Evolutionary conservation across 257 asterid genomes (phyloP).

Genomic region (Solanum sejunctum): DNA sequence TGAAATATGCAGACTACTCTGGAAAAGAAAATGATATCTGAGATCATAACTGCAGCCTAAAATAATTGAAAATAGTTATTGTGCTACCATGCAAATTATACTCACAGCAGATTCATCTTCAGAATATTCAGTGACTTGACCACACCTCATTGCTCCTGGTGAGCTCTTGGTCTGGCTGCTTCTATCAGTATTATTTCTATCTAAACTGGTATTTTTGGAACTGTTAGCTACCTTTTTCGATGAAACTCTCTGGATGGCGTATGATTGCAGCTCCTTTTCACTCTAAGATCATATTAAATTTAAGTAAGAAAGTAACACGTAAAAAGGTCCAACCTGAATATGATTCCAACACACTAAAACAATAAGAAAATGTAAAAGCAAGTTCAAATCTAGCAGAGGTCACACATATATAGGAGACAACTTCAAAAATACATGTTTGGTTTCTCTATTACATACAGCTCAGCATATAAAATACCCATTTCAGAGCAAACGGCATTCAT

Average conservation of each 20-base stretch:
- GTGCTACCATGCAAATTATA: slow-evolving; percentile 4
- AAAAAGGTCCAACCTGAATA: neutral
- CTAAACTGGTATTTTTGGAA: slow-evolving; percentile 13
- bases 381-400: neutral
- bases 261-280: slow-evolving; percentile 31
- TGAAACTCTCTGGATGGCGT: slow-evolving; percentile 11
- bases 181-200: slow-evolving; percentile 19
- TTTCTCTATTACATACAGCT: neutral
- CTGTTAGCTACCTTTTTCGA: slow-evolving; percentile 16
- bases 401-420: neutral
- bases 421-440: neutral
- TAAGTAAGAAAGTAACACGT: neutral
- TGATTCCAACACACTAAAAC: neutral
- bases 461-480: neutral
- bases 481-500: neutral
- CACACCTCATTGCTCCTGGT: slow-evolving; percentile 5
- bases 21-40: slow-evolving; percentile 1
- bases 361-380: neutral
- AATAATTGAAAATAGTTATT: neutral
- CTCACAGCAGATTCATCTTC: slow-evolving; percentile 87
- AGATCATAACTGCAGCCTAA: neutral
- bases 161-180: slow-evolving; percentile 17
- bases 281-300: slow-evolving; percentile 19
- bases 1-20: slow-evolving; percentile 51
- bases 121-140: slow-evolving; percentile 42